phyloP scores from a whole-genome alignment of 2,329 filamentous ascomycete species.

The Aspergillus unguis region DNA sequence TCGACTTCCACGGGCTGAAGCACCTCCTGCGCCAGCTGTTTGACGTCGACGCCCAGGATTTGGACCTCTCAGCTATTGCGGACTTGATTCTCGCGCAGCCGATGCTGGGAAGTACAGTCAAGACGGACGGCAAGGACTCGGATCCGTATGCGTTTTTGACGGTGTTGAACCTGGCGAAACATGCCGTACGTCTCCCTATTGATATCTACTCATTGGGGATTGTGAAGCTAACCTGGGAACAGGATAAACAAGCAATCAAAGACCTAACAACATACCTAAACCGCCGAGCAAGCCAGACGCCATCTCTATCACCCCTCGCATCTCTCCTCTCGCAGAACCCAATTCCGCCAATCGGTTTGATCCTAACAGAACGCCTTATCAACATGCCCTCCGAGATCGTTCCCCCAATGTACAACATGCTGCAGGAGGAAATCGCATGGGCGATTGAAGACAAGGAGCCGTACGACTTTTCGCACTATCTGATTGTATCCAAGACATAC shows the following conservation, averaged over 20 bases:
- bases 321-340: slow-evolving; percentile 55
- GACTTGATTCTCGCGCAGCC: slow-evolving; percentile 86
- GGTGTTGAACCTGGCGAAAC: slow-evolving; percentile 75
- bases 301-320: slow-evolving; percentile 56
- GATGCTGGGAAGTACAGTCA: slow-evolving; percentile 87
- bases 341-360: slow-evolving; percentile 68
- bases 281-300: slow-evolving; percentile 51
- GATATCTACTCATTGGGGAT: neutral
- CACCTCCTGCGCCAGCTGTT: slow-evolving; percentile 85
- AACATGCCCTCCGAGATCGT: slow-evolving; percentile 94
- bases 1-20: slow-evolving; percentile 95
- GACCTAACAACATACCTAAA: slow-evolving; percentile 69
- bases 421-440: slow-evolving; percentile 83
- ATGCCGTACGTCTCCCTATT: slow-evolving; percentile 48
- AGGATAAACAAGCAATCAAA: slow-evolving; percentile 68
- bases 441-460: slow-evolving; percentile 88
- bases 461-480: slow-evolving; percentile 88
- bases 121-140: slow-evolving; percentile 90
- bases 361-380: slow-evolving; percentile 90
- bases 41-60: slow-evolving; percentile 78
- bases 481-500: slow-evolving; percentile 90
- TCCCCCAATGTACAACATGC: slow-evolving; percentile 92
- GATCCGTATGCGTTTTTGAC: slow-evolving; percentile 93
- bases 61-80: slow-evolving; percentile 81
- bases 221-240: neutral